A percentile compares a stretch with the other conserved stretches of the same genome.
Evolutionary conservation across 2,329 filamentous ascomycete species (phyloP).

Genomic region (Didymella glomerata): DNA sequence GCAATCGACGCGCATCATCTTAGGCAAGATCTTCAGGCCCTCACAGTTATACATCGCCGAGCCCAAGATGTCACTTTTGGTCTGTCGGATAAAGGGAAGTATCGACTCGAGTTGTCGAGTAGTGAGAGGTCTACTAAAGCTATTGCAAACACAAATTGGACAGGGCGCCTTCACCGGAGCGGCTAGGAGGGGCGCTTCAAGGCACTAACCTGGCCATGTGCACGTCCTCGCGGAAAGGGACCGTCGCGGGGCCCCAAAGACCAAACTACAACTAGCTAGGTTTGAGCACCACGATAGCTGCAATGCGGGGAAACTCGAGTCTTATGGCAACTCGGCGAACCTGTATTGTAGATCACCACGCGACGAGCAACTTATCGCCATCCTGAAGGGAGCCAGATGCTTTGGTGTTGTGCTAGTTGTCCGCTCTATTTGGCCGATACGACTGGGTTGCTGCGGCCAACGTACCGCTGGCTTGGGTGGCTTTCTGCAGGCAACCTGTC

Average conservation of each 20-base stretch:
- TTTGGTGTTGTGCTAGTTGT: background rate
- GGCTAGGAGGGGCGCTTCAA: slow-evolving; percentile 11
- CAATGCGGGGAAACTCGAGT: slow-evolving; percentile 13
- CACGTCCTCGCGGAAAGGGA: slow-evolving; percentile 18
- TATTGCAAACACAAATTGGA: background rate
- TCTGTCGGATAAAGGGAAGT: slow-evolving; percentile 10
- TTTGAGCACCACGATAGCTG: slow-evolving; percentile 13
- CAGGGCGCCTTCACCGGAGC: slow-evolving; percentile 1
- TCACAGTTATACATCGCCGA: background rate
- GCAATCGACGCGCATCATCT: slow-evolving; percentile 10
- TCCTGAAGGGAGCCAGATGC: background rate
- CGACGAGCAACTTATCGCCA: background rate
- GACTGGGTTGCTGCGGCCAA: slow-evolving; percentile 1
- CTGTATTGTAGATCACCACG: slow-evolving; percentile 1
- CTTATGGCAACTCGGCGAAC: background rate
- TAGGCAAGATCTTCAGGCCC: slow-evolving; percentile 9
- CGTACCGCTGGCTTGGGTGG: slow-evolving; percentile 15
- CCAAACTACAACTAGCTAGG: slow-evolving; percentile 17
- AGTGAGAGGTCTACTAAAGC: background rate
- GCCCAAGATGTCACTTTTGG: background rate
- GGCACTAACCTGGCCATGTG: slow-evolving; percentile 15
- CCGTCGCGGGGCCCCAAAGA: slow-evolving; percentile 19
- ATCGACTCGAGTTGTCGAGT: background rate
- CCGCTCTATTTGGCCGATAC: slow-evolving; percentile 14
- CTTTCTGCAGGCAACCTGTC: slow-evolving; percentile 15